These are phyloP conservation scores for Calonectria ilicicola DNA, from an alignment of 2,329 filamentous ascomycete genomes.

Conservation along the genomic window DNA sequence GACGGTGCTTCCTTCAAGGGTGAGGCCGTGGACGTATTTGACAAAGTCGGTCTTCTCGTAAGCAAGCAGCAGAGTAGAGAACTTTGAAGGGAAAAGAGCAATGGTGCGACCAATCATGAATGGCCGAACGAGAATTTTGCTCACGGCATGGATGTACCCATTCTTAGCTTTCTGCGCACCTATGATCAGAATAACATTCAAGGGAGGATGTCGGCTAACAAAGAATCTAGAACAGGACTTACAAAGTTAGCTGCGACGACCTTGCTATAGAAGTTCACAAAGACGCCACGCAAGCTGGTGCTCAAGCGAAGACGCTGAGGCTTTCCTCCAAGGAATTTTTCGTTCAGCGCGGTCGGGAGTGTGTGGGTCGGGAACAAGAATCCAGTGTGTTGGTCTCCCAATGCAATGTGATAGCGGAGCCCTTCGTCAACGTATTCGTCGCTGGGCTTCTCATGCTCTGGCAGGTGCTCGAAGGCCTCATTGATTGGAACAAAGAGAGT, in stretches of 20 bases:
- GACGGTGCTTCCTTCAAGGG: conserved; percentile 74
- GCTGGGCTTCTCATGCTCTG: conserved; percentile 68
- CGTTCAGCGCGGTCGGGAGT: conserved; percentile 75
- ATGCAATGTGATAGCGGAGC: conserved; percentile 80
- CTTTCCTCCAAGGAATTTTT: conserved; percentile 69
- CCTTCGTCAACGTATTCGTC: conserved; percentile 78
- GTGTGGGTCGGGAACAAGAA: conserved; percentile 79
- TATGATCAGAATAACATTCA: not conserved
- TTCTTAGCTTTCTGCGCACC: conserved; percentile 74
- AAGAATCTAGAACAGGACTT: conserved; percentile 40
- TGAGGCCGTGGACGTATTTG: conserved; percentile 66
- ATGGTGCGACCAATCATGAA: conserved; percentile 66
- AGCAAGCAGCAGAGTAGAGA: conserved; percentile 83
- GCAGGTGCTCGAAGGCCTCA: conserved; percentile 76
- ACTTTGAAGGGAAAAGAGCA: conserved; percentile 77
- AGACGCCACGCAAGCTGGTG: conserved; percentile 71
- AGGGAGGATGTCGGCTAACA: not conserved
- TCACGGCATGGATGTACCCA: conserved; percentile 83
- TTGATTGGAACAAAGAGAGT: conserved; percentile 87
- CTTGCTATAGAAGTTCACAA: conserved; percentile 82
- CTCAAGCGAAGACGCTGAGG: conserved; percentile 80
- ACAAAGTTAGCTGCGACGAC: conserved; percentile 79
- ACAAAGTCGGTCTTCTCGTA: conserved; percentile 80
- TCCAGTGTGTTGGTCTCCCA: conserved; percentile 74
- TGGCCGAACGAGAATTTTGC: conserved; percentile 82